Percentiles rank a stretch among this genome's conserved stretches.
These are phyloP conservation scores for Ashbya aceris DNA, from an alignment of 1,139 yeast genomes.

Conservation along the genomic window DNA sequence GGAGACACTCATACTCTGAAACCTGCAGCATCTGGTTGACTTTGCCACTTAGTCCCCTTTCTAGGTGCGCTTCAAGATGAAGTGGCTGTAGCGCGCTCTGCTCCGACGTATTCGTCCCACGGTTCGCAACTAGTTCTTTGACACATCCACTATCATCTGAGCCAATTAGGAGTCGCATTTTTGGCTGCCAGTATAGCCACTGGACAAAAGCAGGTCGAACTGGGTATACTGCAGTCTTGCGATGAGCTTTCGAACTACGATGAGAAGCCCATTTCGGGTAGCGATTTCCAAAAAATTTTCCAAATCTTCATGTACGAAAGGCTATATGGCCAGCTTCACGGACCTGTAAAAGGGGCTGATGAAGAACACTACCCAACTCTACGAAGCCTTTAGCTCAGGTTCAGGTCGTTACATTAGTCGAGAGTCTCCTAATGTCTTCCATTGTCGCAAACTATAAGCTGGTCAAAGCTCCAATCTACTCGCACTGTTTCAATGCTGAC, in stretches of 20 bases:
- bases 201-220: background rate
- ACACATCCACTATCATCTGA: slow-evolving; percentile 27
- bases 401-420: slow-evolving; percentile 18
- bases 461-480: slow-evolving; percentile 81
- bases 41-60: slow-evolving; percentile 29
- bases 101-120: slow-evolving; percentile 63
- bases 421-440: slow-evolving; percentile 31
- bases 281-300: background rate
- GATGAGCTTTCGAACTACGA: background rate
- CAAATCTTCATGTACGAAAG: background rate
- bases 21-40: slow-evolving; percentile 14
- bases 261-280: background rate
- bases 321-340: background rate
- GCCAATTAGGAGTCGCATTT: slow-evolving; percentile 26
- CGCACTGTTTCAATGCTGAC: slow-evolving; percentile 78
- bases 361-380: too few relatives aligned
- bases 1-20: slow-evolving; percentile 11
- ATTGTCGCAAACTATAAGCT: slow-evolving; percentile 42
- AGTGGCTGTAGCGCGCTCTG: slow-evolving; percentile 50
- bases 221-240: background rate
- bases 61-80: slow-evolving; percentile 35
- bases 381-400: too few relatives aligned
- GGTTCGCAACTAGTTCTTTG: slow-evolving; percentile 43
- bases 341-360: background rate
- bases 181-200: background rate